Base-by-base conservation (phyloP, 2,329 filamentous ascomycete species). In the Claviceps sp. region DNA sequence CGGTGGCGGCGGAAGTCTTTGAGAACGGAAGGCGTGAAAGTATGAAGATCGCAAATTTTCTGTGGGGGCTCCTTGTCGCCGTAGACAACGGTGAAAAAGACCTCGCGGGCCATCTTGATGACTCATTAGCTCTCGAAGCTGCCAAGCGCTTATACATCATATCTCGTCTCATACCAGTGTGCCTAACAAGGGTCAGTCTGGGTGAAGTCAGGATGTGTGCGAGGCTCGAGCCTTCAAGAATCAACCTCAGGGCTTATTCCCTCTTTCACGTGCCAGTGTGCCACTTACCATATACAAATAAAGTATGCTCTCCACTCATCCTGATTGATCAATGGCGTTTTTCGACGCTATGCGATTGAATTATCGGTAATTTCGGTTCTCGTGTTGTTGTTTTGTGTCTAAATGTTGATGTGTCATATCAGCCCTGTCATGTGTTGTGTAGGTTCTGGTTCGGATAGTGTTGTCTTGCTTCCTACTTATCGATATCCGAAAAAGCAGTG, bases 51-150 rank as follows among this genome's bases (percentile, higher is more conserved):
- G 52, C 69, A 62, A 40, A 77, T 65, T 65, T 73, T 61, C 65
- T 76, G 38, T 62, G 78, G 62, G 56, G 75, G 72, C 5, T 64
- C 60, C 16, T 70, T 65, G 8, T 70, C 68, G 58, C 82, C 79
- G 68, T 90, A 87, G 67, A 87, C 87, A 44, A 95, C 89, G 37
- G 85, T 85, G 70, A 86, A 85, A 59, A 97, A 88, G 61, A 97
- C 83, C 62, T 85, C 80, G 0, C 85, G 81, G n/a, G 84, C 86
- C 89, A 96, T 96, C 70, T 72, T 47, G 6, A 8, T 1, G 18
- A 16, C 7, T 30, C 50, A 55, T 62, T 54, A 65, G 64, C 51
- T 63, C 54, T n/a, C 20, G 38, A 24, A 16, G 5, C 16, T 16
- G n/a, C 30, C 13, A 16, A 22, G 40, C 36, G 41, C 16, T 8